Percentiles rank a stretch among this genome's conserved stretches.
These are phyloP conservation scores for Colletotrichum tropicale DNA, from an alignment of 2,329 filamentous ascomycete genomes.

Conservation along the genomic window DNA sequence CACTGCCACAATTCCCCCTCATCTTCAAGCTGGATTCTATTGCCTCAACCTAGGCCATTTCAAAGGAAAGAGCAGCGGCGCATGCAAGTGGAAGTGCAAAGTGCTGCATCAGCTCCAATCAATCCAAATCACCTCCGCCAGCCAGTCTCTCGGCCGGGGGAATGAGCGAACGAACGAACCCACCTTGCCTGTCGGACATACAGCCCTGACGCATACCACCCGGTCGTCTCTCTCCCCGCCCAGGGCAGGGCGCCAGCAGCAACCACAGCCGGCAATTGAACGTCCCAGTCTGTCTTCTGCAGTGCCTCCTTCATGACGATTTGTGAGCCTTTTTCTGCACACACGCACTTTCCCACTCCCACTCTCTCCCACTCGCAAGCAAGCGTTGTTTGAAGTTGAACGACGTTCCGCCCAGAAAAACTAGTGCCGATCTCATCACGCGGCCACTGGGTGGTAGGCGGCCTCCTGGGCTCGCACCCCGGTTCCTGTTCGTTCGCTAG, in stretches of 20 bases:
- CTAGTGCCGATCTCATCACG: conserved; percentile 11
- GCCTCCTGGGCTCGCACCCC: neutral
- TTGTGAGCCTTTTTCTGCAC: neutral
- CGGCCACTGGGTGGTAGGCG: neutral
- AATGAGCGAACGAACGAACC: neutral
- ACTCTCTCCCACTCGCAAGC: neutral
- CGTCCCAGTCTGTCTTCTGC: neutral
- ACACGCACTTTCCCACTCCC: neutral
- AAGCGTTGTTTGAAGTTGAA: neutral
- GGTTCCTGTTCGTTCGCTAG: neutral
- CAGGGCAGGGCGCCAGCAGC: neutral
- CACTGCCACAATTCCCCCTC: neutral
- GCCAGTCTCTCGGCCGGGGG: neutral
- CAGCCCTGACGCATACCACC: neutral
- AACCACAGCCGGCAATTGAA: neutral
- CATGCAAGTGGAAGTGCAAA: neutral
- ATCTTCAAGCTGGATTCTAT: neutral
- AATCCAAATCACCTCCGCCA: neutral
- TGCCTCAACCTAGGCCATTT: neutral
- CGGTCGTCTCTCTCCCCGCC: neutral
- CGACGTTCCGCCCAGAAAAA: neutral
- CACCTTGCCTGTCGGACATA: neutral
- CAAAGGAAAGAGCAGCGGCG: neutral
- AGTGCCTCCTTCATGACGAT: neutral
- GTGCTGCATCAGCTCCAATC: neutral